Base-by-base conservation (phyloP, 139 green algal species). In the Chlamydomonas sphaeroides region DNA sequence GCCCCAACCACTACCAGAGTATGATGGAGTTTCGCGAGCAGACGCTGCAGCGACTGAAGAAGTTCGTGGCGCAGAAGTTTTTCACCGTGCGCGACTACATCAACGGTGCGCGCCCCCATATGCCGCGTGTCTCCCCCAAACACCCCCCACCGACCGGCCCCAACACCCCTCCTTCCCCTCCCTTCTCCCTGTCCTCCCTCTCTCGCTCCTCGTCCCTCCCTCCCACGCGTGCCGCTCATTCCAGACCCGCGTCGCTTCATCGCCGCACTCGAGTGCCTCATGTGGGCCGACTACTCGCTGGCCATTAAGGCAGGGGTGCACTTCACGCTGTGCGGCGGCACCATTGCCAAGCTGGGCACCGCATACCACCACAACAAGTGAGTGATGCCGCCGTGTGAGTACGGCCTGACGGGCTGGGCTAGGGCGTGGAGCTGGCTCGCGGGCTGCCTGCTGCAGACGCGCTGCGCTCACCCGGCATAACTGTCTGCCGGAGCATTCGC, bases 221-320 rank as follows among this genome's bases (percentile, higher is more conserved):
- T 18, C 10, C 36, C 33, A 35, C 53, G 5, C 32, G 33, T 59
- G 39, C n/a, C 26, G 2, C n/a, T 1, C 36, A 17, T 0, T 87
- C 65, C 86, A 94, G 92, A 96, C 53, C 91, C 93, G 1, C 88
- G 89, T 33, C 88, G 88, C 38, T 96, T 96, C 88, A 90, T 93
- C 79, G 91, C 92, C 0, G 89, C 86, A 1, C 84, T 96, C 26
- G 95, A 98, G 86, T 92, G 76, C 63, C 84, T 97, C 8, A 87
- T 86, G 57, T 94, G 90, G 35, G 90, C 76, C 42, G 96, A 98
- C 87, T 98, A 98, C 88, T 93, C 84, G 28, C 79, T 98, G 81
- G 90, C 86, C 62, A 97, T 98, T 88, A 98, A 98, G 65, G 87
- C 85, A 5, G 95, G 95, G 10, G 95, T 98, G 33, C 96, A 98